These are phyloP conservation scores for Amanita exitialis DNA, from an alignment of 768 basidiomycete genomes.

Conservation along the genomic window DNA sequence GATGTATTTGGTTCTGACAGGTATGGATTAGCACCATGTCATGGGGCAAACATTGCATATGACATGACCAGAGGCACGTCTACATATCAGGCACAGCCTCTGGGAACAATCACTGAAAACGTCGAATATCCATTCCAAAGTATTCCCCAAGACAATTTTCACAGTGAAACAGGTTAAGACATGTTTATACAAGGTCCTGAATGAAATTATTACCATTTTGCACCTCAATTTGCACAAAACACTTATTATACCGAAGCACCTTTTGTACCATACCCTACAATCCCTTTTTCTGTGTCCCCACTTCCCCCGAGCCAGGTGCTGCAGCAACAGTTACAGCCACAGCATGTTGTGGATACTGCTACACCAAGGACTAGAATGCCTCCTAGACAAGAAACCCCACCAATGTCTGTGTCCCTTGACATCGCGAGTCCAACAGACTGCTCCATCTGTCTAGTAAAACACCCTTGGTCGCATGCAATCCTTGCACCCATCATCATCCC, in stretches of 20 bases:
- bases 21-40: no score
- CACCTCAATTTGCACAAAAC: neutral
- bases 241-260: constrained; percentile 3
- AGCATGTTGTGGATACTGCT: neutral
- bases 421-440: no score
- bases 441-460: constrained; percentile 49
- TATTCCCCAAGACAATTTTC: neutral
- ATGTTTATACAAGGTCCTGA: constrained; percentile 10
- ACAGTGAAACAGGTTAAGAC: constrained; percentile 1
- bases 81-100: constrained; percentile 14
- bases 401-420: no score
- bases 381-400: no score
- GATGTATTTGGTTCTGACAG: no score
- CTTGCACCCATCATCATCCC: constrained; percentile 68
- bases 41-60: constrained; percentile 8
- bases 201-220: constrained; percentile 6
- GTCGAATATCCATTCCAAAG: constrained; percentile 34
- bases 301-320: neutral
- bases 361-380: neutral
- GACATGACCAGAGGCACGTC: constrained; percentile 11
- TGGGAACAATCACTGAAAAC: constrained; percentile 28
- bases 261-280: constrained; percentile 3
- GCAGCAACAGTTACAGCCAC: neutral
- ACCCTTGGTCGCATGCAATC: constrained; percentile 41
- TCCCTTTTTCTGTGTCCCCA: constrained; percentile 1